These are phyloP conservation scores for Phaeosphaeria sp. DNA, from an alignment of 2,329 filamentous ascomycete species.

Conservation along the genomic window DNA sequence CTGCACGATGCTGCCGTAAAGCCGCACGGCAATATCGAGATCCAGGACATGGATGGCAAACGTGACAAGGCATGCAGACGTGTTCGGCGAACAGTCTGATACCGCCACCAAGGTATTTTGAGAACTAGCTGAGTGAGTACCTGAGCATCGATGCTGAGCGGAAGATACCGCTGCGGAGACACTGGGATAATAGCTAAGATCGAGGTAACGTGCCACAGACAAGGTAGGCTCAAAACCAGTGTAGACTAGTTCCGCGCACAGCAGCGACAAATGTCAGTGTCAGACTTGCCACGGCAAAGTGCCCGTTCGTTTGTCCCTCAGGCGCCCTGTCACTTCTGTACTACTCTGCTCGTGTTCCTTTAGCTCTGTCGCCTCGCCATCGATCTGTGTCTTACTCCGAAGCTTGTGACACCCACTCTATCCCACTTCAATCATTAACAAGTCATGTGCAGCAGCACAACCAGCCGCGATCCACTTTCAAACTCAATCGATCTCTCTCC, in stretches of 20 bases:
- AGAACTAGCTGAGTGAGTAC: background rate
- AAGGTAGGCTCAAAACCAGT: background rate
- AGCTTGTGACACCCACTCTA: background rate
- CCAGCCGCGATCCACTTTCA: background rate
- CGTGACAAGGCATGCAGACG: background rate
- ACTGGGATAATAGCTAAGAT: background rate
- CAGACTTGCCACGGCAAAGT: background rate
- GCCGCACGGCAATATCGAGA: conserved; percentile 5
- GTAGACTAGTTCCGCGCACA: background rate
- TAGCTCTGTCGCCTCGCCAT: background rate
- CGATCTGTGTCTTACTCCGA: background rate
- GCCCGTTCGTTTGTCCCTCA: background rate
- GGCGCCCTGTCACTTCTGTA: background rate
- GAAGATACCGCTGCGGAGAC: background rate
- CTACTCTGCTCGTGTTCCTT: background rate
- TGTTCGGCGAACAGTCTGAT: conserved; percentile 5
- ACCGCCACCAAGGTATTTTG: background rate
- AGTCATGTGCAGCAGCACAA: background rate
- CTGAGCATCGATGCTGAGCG: background rate
- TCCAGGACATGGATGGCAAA: background rate
- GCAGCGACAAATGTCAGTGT: background rate
- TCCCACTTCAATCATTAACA: background rate
- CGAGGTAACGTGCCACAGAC: background rate
- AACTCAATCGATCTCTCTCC: background rate
- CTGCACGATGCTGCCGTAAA: conserved; percentile 5